Percentiles rank a stretch among this genome's conserved stretches.
phyloP scores from a whole-genome alignment of 352 stramenopile genomes.

The Phytophthora tubulina region DNA sequence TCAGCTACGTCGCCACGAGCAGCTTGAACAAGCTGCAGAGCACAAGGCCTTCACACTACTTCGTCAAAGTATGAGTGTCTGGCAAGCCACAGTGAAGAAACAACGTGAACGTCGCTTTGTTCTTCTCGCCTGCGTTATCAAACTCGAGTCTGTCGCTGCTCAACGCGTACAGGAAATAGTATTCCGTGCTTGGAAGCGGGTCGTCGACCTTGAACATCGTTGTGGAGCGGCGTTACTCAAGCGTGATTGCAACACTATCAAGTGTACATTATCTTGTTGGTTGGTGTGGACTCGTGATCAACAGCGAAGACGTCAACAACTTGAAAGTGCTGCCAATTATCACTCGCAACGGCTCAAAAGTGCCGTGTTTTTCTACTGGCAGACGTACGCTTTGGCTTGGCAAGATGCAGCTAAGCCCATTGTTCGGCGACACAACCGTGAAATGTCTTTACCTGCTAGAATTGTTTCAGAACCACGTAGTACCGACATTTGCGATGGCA shows the following conservation, averaged over 20 bases:
- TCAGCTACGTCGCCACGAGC: slow-evolving; percentile 17
- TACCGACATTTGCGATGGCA: background rate
- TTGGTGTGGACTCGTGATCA: background rate
- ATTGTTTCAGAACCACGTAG: background rate
- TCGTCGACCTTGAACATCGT: slow-evolving; percentile 14
- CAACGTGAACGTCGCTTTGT: slow-evolving; percentile 54
- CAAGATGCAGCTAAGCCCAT: slow-evolving; percentile 50
- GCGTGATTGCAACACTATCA: slow-evolving; percentile 5
- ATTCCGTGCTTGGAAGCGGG: slow-evolving; percentile 32
- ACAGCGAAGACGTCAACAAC: slow-evolving; percentile 21
- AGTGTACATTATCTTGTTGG: slow-evolving; percentile 28
- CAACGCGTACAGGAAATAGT: slow-evolving; percentile 32
- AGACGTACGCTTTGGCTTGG: slow-evolving; percentile 81
- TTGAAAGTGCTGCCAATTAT: slow-evolving; percentile 39
- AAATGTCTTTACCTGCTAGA: background rate
- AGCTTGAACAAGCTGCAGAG: slow-evolving; percentile 16
- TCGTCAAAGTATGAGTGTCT: slow-evolving; percentile 17
- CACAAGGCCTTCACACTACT: slow-evolving; percentile 9
- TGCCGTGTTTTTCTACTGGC: slow-evolving; percentile 74
- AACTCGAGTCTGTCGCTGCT: slow-evolving; percentile 43
- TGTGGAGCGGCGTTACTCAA: slow-evolving; percentile 13
- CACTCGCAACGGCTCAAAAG: slow-evolving; percentile 44
- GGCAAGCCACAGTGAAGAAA: slow-evolving; percentile 30
- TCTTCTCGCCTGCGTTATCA: slow-evolving; percentile 63
- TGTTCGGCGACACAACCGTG: slow-evolving; percentile 4